Conservation (phyloP, 306 rosid species). For the Rubus parviflorus region DNA sequence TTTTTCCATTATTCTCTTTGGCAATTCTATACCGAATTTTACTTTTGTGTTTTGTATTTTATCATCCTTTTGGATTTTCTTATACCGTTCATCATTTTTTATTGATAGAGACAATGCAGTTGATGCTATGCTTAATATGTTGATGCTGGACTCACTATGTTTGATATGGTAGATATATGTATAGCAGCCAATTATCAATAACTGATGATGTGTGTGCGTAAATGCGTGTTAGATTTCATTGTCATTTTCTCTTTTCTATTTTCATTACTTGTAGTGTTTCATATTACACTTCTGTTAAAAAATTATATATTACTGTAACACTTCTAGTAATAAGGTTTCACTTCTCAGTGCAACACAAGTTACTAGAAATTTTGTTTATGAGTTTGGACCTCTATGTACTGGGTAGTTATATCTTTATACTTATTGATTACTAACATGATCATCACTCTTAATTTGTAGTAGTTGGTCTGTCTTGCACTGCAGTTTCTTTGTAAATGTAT, state of each 20-base stretch:
- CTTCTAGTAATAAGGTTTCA: not conserved
- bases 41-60: not conserved
- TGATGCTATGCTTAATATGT: slow-evolving; percentile 76
- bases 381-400: not conserved
- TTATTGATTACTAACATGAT: not conserved
- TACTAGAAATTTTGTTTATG: not conserved
- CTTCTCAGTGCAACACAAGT: not conserved
- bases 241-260: not conserved
- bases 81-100: not conserved
- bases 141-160: slow-evolving; percentile 68
- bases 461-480: not conserved
- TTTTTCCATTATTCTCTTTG: not conserved
- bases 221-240: not conserved
- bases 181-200: slow-evolving; percentile 8
- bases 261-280: not conserved
- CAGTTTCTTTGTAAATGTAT: not conserved
- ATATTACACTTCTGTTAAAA: not conserved
- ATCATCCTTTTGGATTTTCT: not conserved
- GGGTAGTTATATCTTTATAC: not conserved
- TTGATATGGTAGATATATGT: slow-evolving; percentile 91
- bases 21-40: not conserved
- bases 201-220: not conserved
- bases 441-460: not conserved
- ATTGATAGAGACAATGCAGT: slow-evolving; percentile 65
- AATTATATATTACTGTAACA: too few relatives aligned